Evolutionary conservation across 192 early-diverging fungal species (phyloP), one percentile per base, ranked within the genome.

Genomic region (Coemansia asiatica): DNA sequence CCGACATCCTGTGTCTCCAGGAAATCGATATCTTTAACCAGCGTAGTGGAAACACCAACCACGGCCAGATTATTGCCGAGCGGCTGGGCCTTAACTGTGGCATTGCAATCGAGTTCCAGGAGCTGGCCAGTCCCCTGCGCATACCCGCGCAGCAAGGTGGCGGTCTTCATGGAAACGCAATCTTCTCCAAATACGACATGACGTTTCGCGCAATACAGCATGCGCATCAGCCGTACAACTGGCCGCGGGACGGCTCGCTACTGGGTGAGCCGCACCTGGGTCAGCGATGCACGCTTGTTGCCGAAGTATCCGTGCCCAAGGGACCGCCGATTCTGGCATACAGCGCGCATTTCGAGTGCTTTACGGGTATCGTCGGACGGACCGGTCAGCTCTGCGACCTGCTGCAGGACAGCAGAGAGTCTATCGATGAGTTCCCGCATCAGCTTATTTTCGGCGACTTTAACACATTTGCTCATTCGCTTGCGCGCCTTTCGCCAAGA

Each of bases 391-490:
- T 93, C 10, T 86, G 87, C 58, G 90, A 91, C 35, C 82, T 93
- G 53, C 50, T 93, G 68, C 72, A 73, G 35, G 88, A 91, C 65
- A 85, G 89, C 33, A 59, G 68, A 0, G 26, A 57, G 1, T 64
- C 85, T 18, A 63, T 66, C 0, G 40, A 51, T 0, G 60, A 51
- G 56, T 70, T 75, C 25, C 91, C 90, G 10, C 85, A 91, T 60
- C 91, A 93, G 68, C 54, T 89, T 19, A 72, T 93, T 7, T 87
- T 87, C 67, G 91, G 91, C 26, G 91, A 92, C 62, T 60, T 92
- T 26, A 92, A 92, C 65, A 92, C 91, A 0, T 89, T 90, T 76
- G 88, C 86, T 2, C 91, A 91, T 61, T 91, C 90, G 18, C 82
- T 90, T 28, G 90, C 87, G 2, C 80, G 91, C 8, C 64, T 93